These are phyloP conservation scores for Aspergillus ibericus DNA, from an alignment of 2,329 filamentous ascomycete genomes.

Conservation along the genomic window DNA sequence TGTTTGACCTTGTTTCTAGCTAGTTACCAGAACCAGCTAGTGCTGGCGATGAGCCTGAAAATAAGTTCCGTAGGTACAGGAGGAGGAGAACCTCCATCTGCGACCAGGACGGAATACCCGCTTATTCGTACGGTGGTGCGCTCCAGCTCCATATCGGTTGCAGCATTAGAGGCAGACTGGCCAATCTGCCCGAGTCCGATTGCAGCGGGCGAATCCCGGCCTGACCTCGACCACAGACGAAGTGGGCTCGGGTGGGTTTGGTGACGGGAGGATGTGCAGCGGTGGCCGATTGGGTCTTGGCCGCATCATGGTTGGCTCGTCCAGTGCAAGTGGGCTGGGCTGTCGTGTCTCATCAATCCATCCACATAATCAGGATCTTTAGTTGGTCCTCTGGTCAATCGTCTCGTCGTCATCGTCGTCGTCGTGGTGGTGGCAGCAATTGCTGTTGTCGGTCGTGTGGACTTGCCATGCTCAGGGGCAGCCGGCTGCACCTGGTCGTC, in stretches of 20 bases:
- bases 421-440: not conserved
- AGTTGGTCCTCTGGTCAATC: slow-evolving; percentile 8
- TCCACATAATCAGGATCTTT: slow-evolving; percentile 16
- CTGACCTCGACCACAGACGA: slow-evolving; percentile 18
- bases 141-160: slow-evolving; percentile 4
- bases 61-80: not conserved
- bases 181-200: slow-evolving; percentile 13
- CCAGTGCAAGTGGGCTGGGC: slow-evolving; percentile 9
- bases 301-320: slow-evolving; percentile 18
- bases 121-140: not conserved
- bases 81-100: not conserved
- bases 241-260: slow-evolving; percentile 18
- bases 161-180: slow-evolving; percentile 3
- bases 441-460: not conserved
- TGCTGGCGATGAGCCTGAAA: slow-evolving; percentile 1
- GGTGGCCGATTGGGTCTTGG: slow-evolving; percentile 14
- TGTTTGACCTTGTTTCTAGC: slow-evolving; percentile 8
- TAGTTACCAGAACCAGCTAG: slow-evolving; percentile 5
- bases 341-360: slow-evolving; percentile 23
- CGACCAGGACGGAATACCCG: slow-evolving; percentile 2
- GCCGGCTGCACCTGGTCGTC: not conserved
- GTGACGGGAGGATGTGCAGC: slow-evolving; percentile 20
- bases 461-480: not conserved
- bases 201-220: slow-evolving; percentile 15
- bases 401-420: not conserved